Percentiles rank a stretch among this genome's conserved stretches.
Evolutionary conservation across 1,284 basidiomycete species (phyloP).

Genomic region (Cystobasidiaceae sp.): DNA sequence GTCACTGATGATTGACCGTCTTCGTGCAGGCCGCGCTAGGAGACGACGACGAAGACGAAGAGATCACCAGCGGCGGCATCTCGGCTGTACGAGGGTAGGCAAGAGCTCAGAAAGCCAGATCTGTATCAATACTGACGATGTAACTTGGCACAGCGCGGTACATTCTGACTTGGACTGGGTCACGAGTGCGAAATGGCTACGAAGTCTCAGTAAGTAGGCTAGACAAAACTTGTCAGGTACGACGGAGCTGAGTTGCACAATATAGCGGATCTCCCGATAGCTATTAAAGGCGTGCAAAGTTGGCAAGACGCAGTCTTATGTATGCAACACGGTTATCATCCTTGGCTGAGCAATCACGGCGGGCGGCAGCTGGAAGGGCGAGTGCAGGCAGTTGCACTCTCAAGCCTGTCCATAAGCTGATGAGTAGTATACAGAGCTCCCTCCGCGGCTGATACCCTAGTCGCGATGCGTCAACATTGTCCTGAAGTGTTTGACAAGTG

Average conservation of each 20-base stretch:
- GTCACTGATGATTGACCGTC: too few relatives aligned
- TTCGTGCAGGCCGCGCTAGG: not conserved
- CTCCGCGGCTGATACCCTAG: not conserved
- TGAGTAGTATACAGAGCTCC: not conserved
- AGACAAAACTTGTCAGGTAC: not conserved
- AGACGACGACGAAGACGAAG: not conserved
- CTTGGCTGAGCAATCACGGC: slow-evolving; percentile 49
- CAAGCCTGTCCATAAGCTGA: not conserved
- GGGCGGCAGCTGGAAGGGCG: slow-evolving; percentile 40
- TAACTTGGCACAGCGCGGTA: not conserved
- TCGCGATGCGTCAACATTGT: not conserved
- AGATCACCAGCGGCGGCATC: not conserved
- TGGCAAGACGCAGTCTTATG: slow-evolving; percentile 66
- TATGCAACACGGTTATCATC: slow-evolving; percentile 52
- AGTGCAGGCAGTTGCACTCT: not conserved
- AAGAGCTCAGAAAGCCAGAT: too few relatives aligned
- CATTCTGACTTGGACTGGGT: not conserved
- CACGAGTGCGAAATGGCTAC: not conserved
- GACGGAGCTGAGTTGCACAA: not conserved
- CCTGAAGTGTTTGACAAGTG: not conserved
- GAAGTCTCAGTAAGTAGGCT: not conserved
- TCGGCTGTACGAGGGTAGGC: not conserved
- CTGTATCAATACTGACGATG: not conserved
- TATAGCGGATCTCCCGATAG: slow-evolving; percentile 47
- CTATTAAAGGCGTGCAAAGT: slow-evolving; percentile 52